phyloP scores from a whole-genome alignment of 345 rosid species.

The Gossypium rotundifolium region DNA sequence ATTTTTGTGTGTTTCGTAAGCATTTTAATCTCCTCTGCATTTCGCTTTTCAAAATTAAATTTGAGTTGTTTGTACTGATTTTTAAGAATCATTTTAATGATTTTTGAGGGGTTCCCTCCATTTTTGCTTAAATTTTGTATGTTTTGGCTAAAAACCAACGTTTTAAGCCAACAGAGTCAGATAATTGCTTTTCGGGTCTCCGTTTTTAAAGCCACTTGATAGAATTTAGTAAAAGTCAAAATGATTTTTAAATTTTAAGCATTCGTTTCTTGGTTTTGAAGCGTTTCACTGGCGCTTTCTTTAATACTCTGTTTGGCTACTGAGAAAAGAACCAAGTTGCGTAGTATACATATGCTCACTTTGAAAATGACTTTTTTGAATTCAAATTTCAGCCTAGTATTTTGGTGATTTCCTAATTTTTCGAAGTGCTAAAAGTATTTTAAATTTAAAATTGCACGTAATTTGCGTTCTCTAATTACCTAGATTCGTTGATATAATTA shows the following conservation, averaged over 20 bases:
- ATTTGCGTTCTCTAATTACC: not conserved
- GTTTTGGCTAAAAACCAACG: not conserved
- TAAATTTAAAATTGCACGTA: not conserved
- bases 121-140: not conserved
- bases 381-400: not conserved
- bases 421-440: not conserved
- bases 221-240: not conserved
- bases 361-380: not conserved
- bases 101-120: no score
- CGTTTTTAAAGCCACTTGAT: not conserved
- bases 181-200: not conserved
- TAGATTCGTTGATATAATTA: not conserved
- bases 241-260: not conserved
- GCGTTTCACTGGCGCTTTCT: not conserved
- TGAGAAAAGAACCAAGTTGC: not conserved
- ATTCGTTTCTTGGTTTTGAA: not conserved
- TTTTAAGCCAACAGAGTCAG: not conserved
- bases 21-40: not conserved
- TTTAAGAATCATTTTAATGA: not conserved
- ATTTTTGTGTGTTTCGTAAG: no score
- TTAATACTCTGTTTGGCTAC: constrained; percentile 5
- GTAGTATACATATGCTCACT: not conserved
- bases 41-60: not conserved
- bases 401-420: not conserved
- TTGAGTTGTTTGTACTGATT: not conserved